Percentiles rank a stretch among this genome's conserved stretches.
Conservation (phyloP, 2,329 filamentous ascomycete genomes). For the Westerdykella aurantiaca region DNA sequence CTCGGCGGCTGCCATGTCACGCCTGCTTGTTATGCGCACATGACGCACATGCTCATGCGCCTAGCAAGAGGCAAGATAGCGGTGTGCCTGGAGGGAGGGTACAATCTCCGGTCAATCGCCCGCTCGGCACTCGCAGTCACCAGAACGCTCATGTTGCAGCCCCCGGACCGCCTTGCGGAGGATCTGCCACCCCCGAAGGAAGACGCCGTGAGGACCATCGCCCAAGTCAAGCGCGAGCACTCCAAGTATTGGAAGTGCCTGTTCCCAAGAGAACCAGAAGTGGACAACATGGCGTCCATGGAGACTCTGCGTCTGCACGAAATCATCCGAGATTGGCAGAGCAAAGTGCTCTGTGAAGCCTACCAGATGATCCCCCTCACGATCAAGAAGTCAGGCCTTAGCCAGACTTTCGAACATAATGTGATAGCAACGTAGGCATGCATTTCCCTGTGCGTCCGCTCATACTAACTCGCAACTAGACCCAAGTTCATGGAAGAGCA, state of each 20-base stretch:
- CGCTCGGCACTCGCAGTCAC: constrained; percentile 88
- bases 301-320: constrained; percentile 62
- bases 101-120: constrained; percentile 89
- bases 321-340: constrained; percentile 71
- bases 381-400: constrained; percentile 67
- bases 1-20: constrained; percentile 90
- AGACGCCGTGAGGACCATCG: constrained; percentile 50
- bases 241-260: constrained; percentile 81
- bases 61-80: constrained; percentile 83
- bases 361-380: constrained; percentile 74
- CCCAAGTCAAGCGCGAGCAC: constrained; percentile 54
- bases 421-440: constrained; percentile 65
- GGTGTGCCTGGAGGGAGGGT: constrained; percentile 91
- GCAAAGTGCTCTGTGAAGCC: constrained; percentile 62
- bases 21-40: constrained; percentile 87
- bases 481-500: constrained; percentile 60
- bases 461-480: constrained; percentile 31
- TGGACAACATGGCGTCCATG: constrained; percentile 22
- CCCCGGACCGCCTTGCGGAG: constrained; percentile 57
- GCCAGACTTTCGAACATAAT: constrained; percentile 77
- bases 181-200: constrained; percentile 44
- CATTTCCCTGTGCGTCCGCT: not conserved
- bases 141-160: constrained; percentile 89
- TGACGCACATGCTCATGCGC: constrained; percentile 99
- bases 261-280: constrained; percentile 55